Evolutionary conservation across 2,329 filamentous ascomycete genomes (phyloP).

Genomic region (Trichophyton schoenleinii): DNA sequence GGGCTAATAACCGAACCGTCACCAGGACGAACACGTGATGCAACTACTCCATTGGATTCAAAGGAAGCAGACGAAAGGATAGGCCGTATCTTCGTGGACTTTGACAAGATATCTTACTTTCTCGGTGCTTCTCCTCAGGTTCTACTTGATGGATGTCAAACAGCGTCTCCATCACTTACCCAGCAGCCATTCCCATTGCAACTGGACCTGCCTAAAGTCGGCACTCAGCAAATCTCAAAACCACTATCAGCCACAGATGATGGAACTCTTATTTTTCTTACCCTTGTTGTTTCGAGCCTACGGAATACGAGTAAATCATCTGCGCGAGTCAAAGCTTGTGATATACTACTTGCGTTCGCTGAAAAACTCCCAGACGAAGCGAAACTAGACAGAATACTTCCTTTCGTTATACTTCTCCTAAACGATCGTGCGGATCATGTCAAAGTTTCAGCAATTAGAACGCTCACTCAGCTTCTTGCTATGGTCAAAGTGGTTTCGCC

Average conservation of each 20-base stretch:
- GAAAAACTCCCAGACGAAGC: slow-evolving; percentile 89
- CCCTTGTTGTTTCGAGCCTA: slow-evolving; percentile 74
- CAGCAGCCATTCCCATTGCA: slow-evolving; percentile 53
- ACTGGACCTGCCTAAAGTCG: slow-evolving; percentile 74
- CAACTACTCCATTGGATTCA: slow-evolving; percentile 56
- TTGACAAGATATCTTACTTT: slow-evolving; percentile 95
- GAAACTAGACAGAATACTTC: slow-evolving; percentile 83
- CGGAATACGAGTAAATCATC: slow-evolving; percentile 79
- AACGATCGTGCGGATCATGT: slow-evolving; percentile 75
- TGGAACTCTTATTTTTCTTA: slow-evolving; percentile 83
- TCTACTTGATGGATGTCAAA: slow-evolving; percentile 21
- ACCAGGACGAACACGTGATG: slow-evolving; percentile 60
- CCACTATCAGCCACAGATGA: slow-evolving; percentile 60
- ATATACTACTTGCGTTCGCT: slow-evolving; percentile 80
- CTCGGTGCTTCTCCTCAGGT: slow-evolving; percentile 57
- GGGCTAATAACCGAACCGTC: slow-evolving; percentile 84
- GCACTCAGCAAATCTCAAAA: slow-evolving; percentile 50
- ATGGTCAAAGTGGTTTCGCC: slow-evolving; percentile 79
- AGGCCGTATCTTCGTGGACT: slow-evolving; percentile 82
- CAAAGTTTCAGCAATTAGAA: slow-evolving; percentile 69
- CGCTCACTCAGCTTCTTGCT: slow-evolving; percentile 76
- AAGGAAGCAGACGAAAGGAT: slow-evolving; percentile 89
- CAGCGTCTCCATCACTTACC: slow-evolving; percentile 23
- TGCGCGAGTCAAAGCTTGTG: slow-evolving; percentile 79
- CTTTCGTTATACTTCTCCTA: slow-evolving; percentile 73